These are phyloP conservation scores for Microcyclosporella mali DNA, from an alignment of 2,329 filamentous ascomycete genomes.

Conservation along the genomic window DNA sequence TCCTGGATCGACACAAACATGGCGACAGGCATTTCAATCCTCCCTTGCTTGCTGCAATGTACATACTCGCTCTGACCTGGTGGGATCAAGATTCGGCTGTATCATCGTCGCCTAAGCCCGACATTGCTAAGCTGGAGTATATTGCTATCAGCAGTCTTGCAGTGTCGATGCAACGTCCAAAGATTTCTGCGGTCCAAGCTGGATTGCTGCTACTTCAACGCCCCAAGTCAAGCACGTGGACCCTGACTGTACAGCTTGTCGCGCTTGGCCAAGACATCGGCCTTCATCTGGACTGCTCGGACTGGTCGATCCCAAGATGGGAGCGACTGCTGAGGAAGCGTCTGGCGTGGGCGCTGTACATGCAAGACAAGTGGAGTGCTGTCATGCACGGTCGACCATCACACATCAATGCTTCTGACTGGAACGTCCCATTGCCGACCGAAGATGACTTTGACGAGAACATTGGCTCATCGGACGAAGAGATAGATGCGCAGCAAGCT, in stretches of 20 bases:
- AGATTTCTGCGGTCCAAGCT: conserved; percentile 73
- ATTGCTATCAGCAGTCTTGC: conserved; percentile 67
- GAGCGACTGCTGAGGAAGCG: conserved; percentile 79
- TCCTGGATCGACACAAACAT: conserved; percentile 69
- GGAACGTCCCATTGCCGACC: conserved; percentile 65
- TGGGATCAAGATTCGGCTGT: conserved; percentile 70
- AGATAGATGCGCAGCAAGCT: conserved; percentile 57
- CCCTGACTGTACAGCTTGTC: conserved; percentile 78
- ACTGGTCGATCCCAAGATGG: conserved; percentile 84
- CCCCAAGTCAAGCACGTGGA: conserved; percentile 73
- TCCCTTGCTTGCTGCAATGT: conserved; percentile 70
- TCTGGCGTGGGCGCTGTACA: conserved; percentile 84
- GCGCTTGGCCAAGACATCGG: conserved; percentile 83
- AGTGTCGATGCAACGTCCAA: conserved; percentile 73
- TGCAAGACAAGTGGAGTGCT: conserved; percentile 91
- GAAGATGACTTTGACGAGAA: conserved; percentile 67
- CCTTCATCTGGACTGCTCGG: conserved; percentile 77
- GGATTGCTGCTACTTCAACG: conserved; percentile 68
- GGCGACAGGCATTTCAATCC: conserved; percentile 70
- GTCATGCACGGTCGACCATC: conserved; percentile 80
- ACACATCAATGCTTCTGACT: conserved; percentile 64
- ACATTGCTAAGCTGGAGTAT: conserved; percentile 66
- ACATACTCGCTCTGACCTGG: conserved; percentile 82
- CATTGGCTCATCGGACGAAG: conserved; percentile 47
- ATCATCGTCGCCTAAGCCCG: conserved; percentile 58